Base-by-base conservation (phyloP, 148 eudicot species). In the Amaranthus cruentus region DNA sequence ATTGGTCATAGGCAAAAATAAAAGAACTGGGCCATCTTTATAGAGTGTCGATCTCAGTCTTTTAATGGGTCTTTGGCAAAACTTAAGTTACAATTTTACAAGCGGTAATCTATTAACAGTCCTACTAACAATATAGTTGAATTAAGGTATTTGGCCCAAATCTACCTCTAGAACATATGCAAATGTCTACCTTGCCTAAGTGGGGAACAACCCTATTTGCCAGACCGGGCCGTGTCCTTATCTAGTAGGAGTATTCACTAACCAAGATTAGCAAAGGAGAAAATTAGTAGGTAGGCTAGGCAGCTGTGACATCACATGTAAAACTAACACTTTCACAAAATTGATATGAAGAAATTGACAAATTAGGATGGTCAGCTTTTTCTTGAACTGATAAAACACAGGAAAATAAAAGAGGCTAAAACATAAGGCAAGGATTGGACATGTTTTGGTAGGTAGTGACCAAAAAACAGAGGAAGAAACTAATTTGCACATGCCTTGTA, bases 401-500 rank as follows among this genome's bases (percentile, higher is more conserved):
- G 18, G 64, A 21, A 61, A 38, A 61, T 61, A 6, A 61, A 18
- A 38, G 64, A 8, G 46, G 18, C 12, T 13, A 60, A 28, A 28
- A 28, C 38, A 28, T 28, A 28, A 28, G 38, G 69, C 53, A 47
- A 3, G 18, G 69, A 66, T 66, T 66, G 12, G 69, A 66, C 69
- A 66, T 47, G 42, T 66, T 66, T 66, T 66, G 69, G 52, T 47
- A 9, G 54, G 21, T 49, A 66, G 69, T 66, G 55, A 8, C n/a
- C 13, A n/a, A 48, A 49, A 6, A 47, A 4, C 69, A 3, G 38
- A 48, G 13, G 2, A 66, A 3, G 46, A 47, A 43, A 46, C 66
- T 63, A 11, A 64, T 49, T 48, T 66, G 69, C 69, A 66, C 69
- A 66, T 66, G 69, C 69, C 7, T 66, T 66, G 54, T 15, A 48